phyloP scores from a whole-genome alignment of 1,284 basidiomycete genomes.

The Microbotryum saponariae region DNA sequence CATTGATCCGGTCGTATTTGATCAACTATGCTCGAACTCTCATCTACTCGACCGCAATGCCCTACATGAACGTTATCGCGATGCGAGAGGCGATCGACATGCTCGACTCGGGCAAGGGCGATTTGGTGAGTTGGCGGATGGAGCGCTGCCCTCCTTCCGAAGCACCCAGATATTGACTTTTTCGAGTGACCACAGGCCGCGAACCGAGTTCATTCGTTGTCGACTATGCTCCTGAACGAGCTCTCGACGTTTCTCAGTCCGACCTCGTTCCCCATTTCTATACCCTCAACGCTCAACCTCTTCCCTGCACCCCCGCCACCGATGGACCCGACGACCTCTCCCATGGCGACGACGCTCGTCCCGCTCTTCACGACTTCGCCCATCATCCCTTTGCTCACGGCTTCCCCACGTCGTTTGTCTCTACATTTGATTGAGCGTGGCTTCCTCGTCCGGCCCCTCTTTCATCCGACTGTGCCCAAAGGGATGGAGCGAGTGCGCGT shows the following conservation, averaged over 20 bases:
- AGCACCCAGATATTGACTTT: background rate
- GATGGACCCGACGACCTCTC: background rate
- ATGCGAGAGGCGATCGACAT: slow-evolving; percentile 70
- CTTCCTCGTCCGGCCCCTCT: slow-evolving; percentile 68
- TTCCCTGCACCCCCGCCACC: slow-evolving; percentile 7
- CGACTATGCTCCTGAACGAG: slow-evolving; percentile 26
- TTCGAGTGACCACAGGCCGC: slow-evolving; percentile 44
- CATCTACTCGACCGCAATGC: slow-evolving; percentile 79
- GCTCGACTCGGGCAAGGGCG: slow-evolving; percentile 59
- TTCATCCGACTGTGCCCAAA: slow-evolving; percentile 63
- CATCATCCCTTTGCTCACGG: slow-evolving; percentile 77
- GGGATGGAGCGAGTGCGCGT: slow-evolving; percentile 73
- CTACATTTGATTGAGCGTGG: slow-evolving; percentile 55
- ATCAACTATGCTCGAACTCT: slow-evolving; percentile 88
- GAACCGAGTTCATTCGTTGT: slow-evolving; percentile 32
- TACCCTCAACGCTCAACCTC: slow-evolving; percentile 16
- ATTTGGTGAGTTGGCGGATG: slow-evolving; percentile 44
- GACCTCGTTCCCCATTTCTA: slow-evolving; percentile 31
- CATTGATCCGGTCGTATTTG: slow-evolving; percentile 69
- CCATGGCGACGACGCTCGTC: background rate
- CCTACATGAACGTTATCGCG: slow-evolving; percentile 64
- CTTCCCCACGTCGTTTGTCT: slow-evolving; percentile 62
- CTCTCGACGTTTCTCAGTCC: slow-evolving; percentile 25
- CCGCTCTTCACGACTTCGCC: slow-evolving; percentile 46
- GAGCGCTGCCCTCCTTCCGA: background rate